These are phyloP conservation scores for Candida cerambycidarum DNA, from an alignment of 805 yeast species.

Conservation along the genomic window DNA sequence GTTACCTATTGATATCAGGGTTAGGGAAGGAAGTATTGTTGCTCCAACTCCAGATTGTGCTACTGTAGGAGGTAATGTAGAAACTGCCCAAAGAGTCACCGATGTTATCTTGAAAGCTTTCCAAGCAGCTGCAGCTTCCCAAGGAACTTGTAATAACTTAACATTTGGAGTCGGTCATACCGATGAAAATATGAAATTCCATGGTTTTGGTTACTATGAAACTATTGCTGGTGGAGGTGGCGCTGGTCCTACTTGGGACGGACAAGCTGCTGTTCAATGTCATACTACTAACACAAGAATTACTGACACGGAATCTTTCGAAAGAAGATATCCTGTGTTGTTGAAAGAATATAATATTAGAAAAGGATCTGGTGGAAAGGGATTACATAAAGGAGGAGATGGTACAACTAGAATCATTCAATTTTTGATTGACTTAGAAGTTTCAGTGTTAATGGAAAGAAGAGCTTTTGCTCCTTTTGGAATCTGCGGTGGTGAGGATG, in stretches of 20 bases:
- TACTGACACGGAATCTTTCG: constrained; percentile 88
- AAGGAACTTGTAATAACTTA: constrained; percentile 92
- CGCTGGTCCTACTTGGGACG: constrained; percentile 84
- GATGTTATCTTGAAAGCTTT: constrained; percentile 88
- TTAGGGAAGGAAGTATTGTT: constrained; percentile 42
- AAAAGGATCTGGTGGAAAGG: constrained; percentile 75
- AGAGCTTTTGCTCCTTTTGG: constrained; percentile 87
- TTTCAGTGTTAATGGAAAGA: constrained; percentile 83
- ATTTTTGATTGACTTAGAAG: constrained; percentile 51
- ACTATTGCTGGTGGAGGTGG: constrained; percentile 97
- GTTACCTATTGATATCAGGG: constrained; percentile 64
- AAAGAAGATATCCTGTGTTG: constrained; percentile 82
- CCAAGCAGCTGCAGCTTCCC: constrained; percentile 89
- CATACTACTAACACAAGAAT: constrained; percentile 93
- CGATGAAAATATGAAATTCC: constrained; percentile 52
- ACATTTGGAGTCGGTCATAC: constrained; percentile 93
- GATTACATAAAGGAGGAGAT: constrained; percentile 73
- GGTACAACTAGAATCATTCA: constrained; percentile 86
- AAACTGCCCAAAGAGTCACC: constrained; percentile 90
- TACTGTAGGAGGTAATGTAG: constrained; percentile 88
- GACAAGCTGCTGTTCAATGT: constrained; percentile 87
- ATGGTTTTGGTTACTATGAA: constrained; percentile 88
- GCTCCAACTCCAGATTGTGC: constrained; percentile 85
- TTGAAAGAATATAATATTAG: constrained; percentile 72
- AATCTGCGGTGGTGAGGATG: constrained; percentile 76